These are phyloP conservation scores for Phaeosphaeriaceae sp. DNA, from an alignment of 2,329 filamentous ascomycete species.

Conservation along the genomic window DNA sequence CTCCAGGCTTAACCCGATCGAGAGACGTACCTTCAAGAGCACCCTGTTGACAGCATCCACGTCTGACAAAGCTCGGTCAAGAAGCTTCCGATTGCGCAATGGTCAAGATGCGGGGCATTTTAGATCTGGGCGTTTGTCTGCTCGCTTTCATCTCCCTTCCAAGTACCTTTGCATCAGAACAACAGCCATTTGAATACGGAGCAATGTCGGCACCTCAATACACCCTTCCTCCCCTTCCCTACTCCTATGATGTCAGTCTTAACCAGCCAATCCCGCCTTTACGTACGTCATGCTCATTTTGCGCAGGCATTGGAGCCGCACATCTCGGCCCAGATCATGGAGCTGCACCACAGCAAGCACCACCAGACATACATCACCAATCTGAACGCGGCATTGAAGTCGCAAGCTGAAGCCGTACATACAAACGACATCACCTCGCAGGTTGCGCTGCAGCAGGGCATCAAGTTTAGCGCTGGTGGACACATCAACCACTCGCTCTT, in stretches of 20 bases:
- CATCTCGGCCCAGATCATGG: slow-evolving; percentile 82
- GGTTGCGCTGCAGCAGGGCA: slow-evolving; percentile 70
- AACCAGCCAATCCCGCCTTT: not conserved
- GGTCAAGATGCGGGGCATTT: slow-evolving; percentile 35
- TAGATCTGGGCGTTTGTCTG: slow-evolving; percentile 10
- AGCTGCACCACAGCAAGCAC: slow-evolving; percentile 80
- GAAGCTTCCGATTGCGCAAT: slow-evolving; percentile 13
- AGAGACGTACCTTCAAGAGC: slow-evolving; percentile 25
- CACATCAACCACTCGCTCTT: slow-evolving; percentile 94
- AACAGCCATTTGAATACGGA: slow-evolving; percentile 45
- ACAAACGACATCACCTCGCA: slow-evolving; percentile 68
- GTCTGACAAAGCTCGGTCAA: slow-evolving; percentile 22
- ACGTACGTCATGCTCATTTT: slow-evolving; percentile 12
- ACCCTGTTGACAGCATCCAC: slow-evolving; percentile 36
- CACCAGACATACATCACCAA: slow-evolving; percentile 81
- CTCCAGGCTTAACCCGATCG: slow-evolving; percentile 16
- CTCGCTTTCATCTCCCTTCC: slow-evolving; percentile 22
- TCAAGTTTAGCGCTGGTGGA: slow-evolving; percentile 90
- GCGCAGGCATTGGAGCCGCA: slow-evolving; percentile 71
- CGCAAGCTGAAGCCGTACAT: slow-evolving; percentile 64
- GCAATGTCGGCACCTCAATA: slow-evolving; percentile 56
- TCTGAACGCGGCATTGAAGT: slow-evolving; percentile 71
- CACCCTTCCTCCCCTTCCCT: slow-evolving; percentile 70
- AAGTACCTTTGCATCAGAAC: slow-evolving; percentile 30
- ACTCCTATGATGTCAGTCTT: slow-evolving; percentile 70